Base-by-base conservation (phyloP, 371 early-diverging fungal species). In the Mucor sp. region DNA sequence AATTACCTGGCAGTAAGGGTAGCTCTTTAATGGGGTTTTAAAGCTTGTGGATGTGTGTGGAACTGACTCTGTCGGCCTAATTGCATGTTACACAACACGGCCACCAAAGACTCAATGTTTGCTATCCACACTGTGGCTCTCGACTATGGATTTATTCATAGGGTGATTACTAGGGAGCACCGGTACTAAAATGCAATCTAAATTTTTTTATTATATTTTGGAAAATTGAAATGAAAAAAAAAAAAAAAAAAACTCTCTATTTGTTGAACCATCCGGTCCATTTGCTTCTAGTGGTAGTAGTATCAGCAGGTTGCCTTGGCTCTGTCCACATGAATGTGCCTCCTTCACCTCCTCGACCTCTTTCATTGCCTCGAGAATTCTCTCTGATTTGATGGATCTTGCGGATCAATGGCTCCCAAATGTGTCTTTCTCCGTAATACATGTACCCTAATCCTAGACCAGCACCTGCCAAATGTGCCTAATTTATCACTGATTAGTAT, bases 401-500 rank as follows among this genome's bases (percentile, higher is more conserved):
- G 30, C 68, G 63, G 15, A 79, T 64, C n/a, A 83, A 60, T 0
- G 84, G 84, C 15, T 63, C 58, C 89, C 89, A 89, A 15, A 89
- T 66, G 32, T 74, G 48, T 28, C 78, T 68, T 27, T 77, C 71
- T 7, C 90, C 90, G 59, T 80, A 84, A 39, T 80, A 65, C 62
- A 77, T 71, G 56, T 88, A 88, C 0, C 70, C 71, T 27, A 89
- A 39, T 12, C 89, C 90, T 56, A 83, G 66, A 6, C 76, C 48
- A n/a, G 87, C 84, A 37, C 90, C 90, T n/a, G 87, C 83, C 72
- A 90, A 75, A 68, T 90, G 90, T 21, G 90, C 90, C 86, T 87
- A 72, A 4, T 50, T 25, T 12, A 4, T 1, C 3, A 14, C 8
- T 50, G 23, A 4, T 50, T 15, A 56, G 21, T 39, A 21, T 25